Evolutionary conservation across 73 alveolate genomes (phyloP).

Genomic region (Blepharisma japonicum): DNA sequence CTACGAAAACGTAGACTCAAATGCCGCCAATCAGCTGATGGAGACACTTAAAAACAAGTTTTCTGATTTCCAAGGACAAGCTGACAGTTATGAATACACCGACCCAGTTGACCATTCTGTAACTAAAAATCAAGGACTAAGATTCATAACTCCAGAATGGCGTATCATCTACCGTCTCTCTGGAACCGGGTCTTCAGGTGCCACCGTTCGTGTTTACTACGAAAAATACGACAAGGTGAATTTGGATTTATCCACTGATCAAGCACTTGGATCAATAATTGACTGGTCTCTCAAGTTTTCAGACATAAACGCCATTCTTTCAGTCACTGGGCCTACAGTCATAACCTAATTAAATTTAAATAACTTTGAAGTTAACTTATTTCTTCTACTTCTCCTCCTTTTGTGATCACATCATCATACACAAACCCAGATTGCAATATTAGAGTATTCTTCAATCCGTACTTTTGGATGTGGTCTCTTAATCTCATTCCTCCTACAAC

Average conservation of each 20-base stretch:
- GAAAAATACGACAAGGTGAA: conserved; percentile 76
- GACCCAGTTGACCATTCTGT: conserved; percentile 97
- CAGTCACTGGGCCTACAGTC: too few relatives aligned
- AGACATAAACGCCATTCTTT: too few relatives aligned
- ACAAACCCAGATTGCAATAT: too few relatives aligned
- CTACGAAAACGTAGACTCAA: conserved; percentile 93
- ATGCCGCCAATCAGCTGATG: conserved; percentile 91
- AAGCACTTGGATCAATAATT: too few relatives aligned
- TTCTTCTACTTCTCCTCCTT: too few relatives aligned
- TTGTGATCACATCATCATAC: background rate
- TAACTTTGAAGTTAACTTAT: too few relatives aligned
- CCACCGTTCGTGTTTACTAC: conserved; percentile 96
- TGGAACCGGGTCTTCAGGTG: conserved; percentile 99
- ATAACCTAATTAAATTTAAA: too few relatives aligned
- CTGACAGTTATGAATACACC: conserved; percentile 86
- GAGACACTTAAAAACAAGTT: conserved; percentile 67
- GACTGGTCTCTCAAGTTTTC: too few relatives aligned
- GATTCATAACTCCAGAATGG: conserved; percentile 93
- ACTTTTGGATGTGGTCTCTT: background rate
- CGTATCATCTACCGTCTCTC: conserved; percentile 95
- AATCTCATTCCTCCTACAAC: background rate
- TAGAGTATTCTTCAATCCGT: too few relatives aligned
- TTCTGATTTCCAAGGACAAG: conserved; percentile 47
- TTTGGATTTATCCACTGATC: too few relatives aligned
- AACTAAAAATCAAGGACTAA: conserved; percentile 89